Base-by-base conservation (phyloP, 257 asterid genomes). In the Paulownia fortunei region DNA sequence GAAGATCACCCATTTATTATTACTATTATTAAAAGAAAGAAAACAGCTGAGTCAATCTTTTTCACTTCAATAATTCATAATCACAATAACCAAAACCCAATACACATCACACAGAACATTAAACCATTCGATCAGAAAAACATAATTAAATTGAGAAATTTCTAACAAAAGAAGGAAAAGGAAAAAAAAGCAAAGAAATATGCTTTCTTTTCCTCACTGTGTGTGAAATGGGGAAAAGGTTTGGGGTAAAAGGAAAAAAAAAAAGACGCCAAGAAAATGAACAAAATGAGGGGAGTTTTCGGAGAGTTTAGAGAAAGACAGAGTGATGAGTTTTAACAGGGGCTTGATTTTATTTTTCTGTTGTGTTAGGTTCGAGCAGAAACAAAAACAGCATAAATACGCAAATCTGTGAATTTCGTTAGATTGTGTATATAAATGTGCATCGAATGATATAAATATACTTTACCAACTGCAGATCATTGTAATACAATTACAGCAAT, bases 1-100 rank as follows among this genome's bases (percentile, higher is more conserved):
- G 81, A 64, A 76, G 79, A 83, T 83, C 87, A 79, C 87, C 87
- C 86, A 85, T 80, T 87, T 69, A 73, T 23, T 21, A 18, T 56
- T 63, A 32, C 16, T 13, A 4, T 6, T 52, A 44, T 52, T 30
- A 27, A 19, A n/a, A 32, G 10, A 37, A 54, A 39, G 11, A 34
- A 58, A 68, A 56, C 16, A 42, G 70, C 65, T 51, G 37, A 8
- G 37, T 79, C 24, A 10, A 77, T 52, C 61, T 62, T 68, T 26
- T 47, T 51, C 73, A 68, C 76, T 69, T 3, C 70, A 32, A 65
- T 16, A 65, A 67, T 76, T 79, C 76, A 46, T 2, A 69, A 24
- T 30, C 55, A 9, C 15, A 73, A 64, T n/a, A 72, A 80, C 47
- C 41, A 13, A 51, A 81, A 70, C 79, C 69, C 80, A 69, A 67